Evolutionary conservation across 129 eudicot genomes (phyloP), one percentile per base, ranked within the genome.

Genomic region (Helichrysum umbraculigerum): DNA sequence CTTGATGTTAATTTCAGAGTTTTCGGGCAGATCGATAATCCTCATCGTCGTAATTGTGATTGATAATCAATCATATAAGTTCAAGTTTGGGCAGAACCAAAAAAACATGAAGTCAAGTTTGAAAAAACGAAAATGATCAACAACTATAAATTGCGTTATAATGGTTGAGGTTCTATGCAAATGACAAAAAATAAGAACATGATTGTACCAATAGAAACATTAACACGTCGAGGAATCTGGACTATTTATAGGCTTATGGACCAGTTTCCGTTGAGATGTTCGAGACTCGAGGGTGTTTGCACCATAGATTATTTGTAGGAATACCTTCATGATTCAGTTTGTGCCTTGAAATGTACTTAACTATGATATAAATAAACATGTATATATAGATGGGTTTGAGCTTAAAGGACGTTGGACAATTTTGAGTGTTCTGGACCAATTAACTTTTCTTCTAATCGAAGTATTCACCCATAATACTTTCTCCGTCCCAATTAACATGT

Each of bases 171-270:
- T 22, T 14, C 39, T 16, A n/a, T 57, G 41, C 20, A 34, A 66
- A 66, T 15, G 66, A 22, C 20, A 51, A 15, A 54, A 54, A 51
- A 66, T 35, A 39, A 39, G 68, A 67, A 51, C 11, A 41, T 76
- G 80, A 66, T 34, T 25, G 11, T 30, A 52, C 28, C 21, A 37
- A 56, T 34, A 33, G 37, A 67, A 66, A 76, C 61, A 19, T 52
- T 22, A 41, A 29, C 73, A 52, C 52, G 22, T 2, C 41, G 41
- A 33, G 39, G 42, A 10, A 63, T 3, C 28, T 68, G 29, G 37
- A 67, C 67, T 59, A 76, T 15, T 76, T 34, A 20, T 22, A 35
- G 74, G 42, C 25, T 67, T 29, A 68, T 56, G 80, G 80, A 76
- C 67, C 80, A 76, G 22, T 37, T 4, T 16, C 54, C 22, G 66